phyloP scores from a whole-genome alignment of 1,284 basidiomycete genomes.

The Xerocomus tenax region DNA sequence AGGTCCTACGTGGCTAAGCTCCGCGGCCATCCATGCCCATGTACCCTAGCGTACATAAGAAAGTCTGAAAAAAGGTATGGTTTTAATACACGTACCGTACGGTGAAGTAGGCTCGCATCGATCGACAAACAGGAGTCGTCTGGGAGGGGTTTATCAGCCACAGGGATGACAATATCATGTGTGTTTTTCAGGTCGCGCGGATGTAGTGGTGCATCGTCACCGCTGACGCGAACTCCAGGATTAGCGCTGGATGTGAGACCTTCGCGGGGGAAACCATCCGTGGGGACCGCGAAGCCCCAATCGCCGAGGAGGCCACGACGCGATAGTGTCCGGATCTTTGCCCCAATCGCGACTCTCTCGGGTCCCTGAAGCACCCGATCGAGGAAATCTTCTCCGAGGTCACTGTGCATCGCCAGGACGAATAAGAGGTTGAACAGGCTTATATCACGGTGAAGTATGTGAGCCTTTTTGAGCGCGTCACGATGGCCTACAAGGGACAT shows the following conservation, averaged over 20 bases:
- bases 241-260: too few species aligned
- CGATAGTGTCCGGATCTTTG: not conserved
- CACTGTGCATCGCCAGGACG: not conserved
- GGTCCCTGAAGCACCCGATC: not conserved
- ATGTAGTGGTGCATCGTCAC: not conserved
- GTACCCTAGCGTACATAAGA: not conserved
- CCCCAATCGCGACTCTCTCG: not conserved
- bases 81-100: too few species aligned
- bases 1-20: not conserved
- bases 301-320: slow-evolving; percentile 1
- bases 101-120: not conserved
- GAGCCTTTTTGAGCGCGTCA: not conserved
- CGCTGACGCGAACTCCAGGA: not conserved
- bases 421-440: slow-evolving; percentile 6
- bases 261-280: too few species aligned
- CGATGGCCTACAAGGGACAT: slow-evolving; percentile 1
- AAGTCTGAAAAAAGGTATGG: too few species aligned
- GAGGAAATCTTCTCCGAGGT: not conserved
- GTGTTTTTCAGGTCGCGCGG: not conserved
- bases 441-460: slow-evolving; percentile 5
- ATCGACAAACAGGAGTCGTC: not conserved
- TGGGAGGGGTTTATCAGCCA: not conserved
- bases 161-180: not conserved
- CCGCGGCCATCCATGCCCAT: not conserved
- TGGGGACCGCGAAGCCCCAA: slow-evolving; percentile 5